Percentiles rank a stretch among this genome's conserved stretches.
These are phyloP conservation scores for Gnetum montanum DNA, from an alignment of 75 land plant genomes.

Conservation along the genomic window DNA sequence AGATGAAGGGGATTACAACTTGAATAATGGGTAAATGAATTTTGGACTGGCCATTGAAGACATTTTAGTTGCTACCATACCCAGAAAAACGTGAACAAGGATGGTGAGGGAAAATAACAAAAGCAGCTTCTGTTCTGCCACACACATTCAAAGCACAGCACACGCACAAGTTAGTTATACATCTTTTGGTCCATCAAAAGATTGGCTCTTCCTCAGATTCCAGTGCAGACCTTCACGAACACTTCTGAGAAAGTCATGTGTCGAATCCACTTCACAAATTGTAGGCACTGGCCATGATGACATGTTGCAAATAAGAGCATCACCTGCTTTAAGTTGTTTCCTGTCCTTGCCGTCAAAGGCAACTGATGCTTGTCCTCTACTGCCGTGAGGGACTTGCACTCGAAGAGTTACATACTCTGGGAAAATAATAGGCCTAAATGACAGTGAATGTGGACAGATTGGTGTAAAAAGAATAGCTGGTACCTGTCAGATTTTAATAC, in stretches of 20 bases:
- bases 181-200: conserved; percentile 63
- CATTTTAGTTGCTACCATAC: no score
- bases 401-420: conserved; percentile 84
- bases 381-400: conserved; percentile 72
- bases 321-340: conserved; percentile 64
- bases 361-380: conserved; percentile 93
- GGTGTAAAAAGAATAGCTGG: conserved; percentile 97
- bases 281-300: conserved; percentile 95
- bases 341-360: conserved; percentile 93
- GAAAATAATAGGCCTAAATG: conserved; percentile 86
- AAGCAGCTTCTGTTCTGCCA: no score
- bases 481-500: conserved; percentile 65
- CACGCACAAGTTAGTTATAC: conserved; percentile 6
- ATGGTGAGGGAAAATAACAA: no score
- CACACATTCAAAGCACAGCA: no score
- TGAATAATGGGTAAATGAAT: no score
- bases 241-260: conserved; percentile 74
- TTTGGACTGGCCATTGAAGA: no score
- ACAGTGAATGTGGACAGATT: conserved; percentile 96
- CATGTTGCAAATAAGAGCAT: conserved; percentile 77
- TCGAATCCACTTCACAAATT: conserved; percentile 76
- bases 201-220: conserved; percentile 85
- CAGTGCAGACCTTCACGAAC: conserved; percentile 89
- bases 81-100: no score
- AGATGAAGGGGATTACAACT: no score